Evolutionary conservation across 2,329 filamentous ascomycete genomes (phyloP).

Genomic region (Alternaria novae-zelandiae): DNA sequence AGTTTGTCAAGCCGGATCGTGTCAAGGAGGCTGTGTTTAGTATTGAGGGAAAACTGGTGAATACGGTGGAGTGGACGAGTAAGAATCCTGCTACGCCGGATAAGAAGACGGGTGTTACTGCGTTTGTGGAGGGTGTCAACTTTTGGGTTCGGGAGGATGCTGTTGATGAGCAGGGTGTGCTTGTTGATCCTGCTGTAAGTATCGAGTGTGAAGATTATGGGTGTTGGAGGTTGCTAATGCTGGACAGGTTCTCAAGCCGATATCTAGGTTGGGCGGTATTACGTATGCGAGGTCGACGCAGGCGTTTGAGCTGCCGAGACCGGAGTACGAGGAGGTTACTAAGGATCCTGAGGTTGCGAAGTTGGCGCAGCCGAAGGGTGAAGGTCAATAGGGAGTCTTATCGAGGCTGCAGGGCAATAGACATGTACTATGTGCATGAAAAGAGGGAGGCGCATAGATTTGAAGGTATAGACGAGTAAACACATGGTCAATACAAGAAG

Average conservation of each 20-base stretch:
- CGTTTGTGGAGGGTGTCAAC: conserved; percentile 79
- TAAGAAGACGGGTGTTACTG: conserved; percentile 76
- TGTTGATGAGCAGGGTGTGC: conserved; percentile 74
- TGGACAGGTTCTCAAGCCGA: conserved; percentile 71
- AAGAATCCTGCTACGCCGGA: conserved; percentile 65
- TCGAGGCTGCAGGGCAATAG: not conserved
- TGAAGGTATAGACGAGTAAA: not conserved
- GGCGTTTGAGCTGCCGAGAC: conserved; percentile 73
- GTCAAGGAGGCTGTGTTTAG: conserved; percentile 84
- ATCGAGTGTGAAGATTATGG: not conserved
- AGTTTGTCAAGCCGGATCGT: conserved; percentile 71
- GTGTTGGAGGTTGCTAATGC: not conserved
- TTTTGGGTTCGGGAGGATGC: conserved; percentile 94
- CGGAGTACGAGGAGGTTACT: conserved; percentile 53
- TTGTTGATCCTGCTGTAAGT: conserved; percentile 73
- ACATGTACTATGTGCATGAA: not conserved
- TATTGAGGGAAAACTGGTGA: conserved; percentile 80
- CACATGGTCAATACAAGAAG: not conserved
- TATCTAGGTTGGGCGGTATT: conserved; percentile 83
- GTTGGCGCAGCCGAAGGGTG: conserved; percentile 49
- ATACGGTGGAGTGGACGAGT: conserved; percentile 78
- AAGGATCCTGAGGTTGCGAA: conserved; percentile 64
- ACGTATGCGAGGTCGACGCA: conserved; percentile 77
- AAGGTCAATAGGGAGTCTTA: not conserved
- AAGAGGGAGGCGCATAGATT: not conserved